Base-by-base conservation (phyloP, 352 stramenopile species). In the Thalassiosira oceanica region DNA sequence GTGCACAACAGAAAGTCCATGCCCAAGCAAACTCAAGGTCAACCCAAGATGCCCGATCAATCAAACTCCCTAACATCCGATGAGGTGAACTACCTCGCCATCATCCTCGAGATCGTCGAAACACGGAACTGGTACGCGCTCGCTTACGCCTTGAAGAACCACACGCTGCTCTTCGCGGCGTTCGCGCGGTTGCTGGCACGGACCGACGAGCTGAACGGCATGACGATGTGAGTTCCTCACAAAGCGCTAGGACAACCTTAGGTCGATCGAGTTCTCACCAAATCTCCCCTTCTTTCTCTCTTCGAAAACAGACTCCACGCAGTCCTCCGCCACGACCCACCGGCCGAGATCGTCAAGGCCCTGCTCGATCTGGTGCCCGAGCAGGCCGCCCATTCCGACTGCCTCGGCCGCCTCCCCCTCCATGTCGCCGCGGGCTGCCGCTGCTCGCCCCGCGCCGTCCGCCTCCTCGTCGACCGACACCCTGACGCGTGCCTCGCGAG, bases 381-480 rank as follows among this genome's bases (percentile, higher is more conserved):
- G 45, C 29, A 28, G 8, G 28, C 27, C 11, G 24, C 27, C 11
- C 13, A n/a, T 33, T 18, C 26, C 10, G 67, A 78, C 43, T 60
- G 53, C 27, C 48, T 78, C 6, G n/a, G 42, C n/a, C 48, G 72
- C 6, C 69, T 54, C 15, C 65, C 72, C 18, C 45, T 82, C 21
- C 72, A 82, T 39, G 56, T 78, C 26, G 65, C 66, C 1, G 54
- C 39, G 54, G 45, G 57, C 13, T 57, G 51, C 26, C 51, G 61
- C 29, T 50, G 54, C 1, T 37, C 35, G 24, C 16, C 13, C 0
- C 35, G 27, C 2, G 33, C 61, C 7, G 27, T 58, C 7, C 6
- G 42, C 33, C 28, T 68, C 15, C 44, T 82, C 13, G 18, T 51
- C 21, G 36, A 50, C 8, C 66, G 54, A 20, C 54, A 70, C 56